These are phyloP conservation scores for Trypanosoma avium DNA, from an alignment of 208 protist species.

Conservation along the genomic window DNA sequence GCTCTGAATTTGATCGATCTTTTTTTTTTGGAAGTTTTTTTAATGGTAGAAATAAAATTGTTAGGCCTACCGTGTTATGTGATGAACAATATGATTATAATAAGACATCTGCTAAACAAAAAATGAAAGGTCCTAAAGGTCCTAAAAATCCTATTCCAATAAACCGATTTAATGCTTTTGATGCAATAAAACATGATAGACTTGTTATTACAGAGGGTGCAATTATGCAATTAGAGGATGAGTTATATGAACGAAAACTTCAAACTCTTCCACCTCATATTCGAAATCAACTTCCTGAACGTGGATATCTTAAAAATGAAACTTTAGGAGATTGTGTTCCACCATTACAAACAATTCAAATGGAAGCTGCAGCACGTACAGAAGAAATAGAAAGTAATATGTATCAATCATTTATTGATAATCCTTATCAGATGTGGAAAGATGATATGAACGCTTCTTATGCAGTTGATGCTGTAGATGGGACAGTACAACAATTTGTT, in stretches of 20 bases:
- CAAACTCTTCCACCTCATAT: constrained; percentile 85
- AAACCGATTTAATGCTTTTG: constrained; percentile 91
- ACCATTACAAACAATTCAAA: constrained; percentile 70
- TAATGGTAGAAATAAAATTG: constrained; percentile 89
- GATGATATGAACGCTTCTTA: constrained; percentile 82
- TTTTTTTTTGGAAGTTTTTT: constrained; percentile 93
- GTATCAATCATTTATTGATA: constrained; percentile 81
- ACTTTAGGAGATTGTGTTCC: constrained; percentile 70
- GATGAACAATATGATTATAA: constrained; percentile 91
- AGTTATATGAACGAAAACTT: constrained; percentile 88
- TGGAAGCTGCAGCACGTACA: constrained; percentile 81
- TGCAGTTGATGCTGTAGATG: constrained; percentile 78
- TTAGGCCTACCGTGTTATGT: constrained; percentile 84
- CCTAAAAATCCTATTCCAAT: constrained; percentile 91
- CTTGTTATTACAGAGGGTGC: constrained; percentile 91
- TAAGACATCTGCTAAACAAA: constrained; percentile 65
- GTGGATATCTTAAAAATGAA: constrained; percentile 66
- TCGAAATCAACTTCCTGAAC: constrained; percentile 80
- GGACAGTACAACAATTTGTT: constrained; percentile 67
- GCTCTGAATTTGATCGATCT: constrained; percentile 78
- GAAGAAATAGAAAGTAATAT: constrained; percentile 82
- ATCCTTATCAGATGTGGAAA: constrained; percentile 84
- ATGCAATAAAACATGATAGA: constrained; percentile 78
- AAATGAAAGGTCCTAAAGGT: constrained; percentile 80
- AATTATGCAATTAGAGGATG: constrained; percentile 85